Evolutionary conservation across 345 rosid genomes (phyloP), one percentile per base, ranked within the genome.

Genomic region (Arabidopsis thaliana): DNA sequence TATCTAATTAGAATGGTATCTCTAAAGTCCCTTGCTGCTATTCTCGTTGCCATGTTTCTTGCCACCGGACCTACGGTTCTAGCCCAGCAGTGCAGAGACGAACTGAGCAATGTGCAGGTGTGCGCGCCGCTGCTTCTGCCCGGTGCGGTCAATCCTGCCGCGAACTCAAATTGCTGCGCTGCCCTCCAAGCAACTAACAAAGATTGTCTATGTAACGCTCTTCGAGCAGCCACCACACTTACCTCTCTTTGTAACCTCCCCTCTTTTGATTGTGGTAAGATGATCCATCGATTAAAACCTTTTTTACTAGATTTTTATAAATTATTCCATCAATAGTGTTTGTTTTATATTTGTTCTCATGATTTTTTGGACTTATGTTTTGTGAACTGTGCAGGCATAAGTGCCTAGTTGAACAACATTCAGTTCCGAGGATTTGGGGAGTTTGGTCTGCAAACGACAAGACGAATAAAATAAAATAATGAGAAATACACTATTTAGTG

Each of bases 91-190:
- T 78, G 81, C 42, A 52, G 12, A 4, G 57, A 49, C 56, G 7
- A 20, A 12, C 56, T 78, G 42, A 72, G 52, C 56, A 49, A 59
- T 22, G 51, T 78, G 67, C 72, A 78, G 24, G 72, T 23, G 30
- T 78, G 81, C 23, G 77, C 81, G 5, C 77, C 77, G 2, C 52
- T 71, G 62, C 62, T 78, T 65, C 56, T 78, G 8, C 76, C 76
- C 5, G 76, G 76, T 65, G 76, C 72, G n/a, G 72, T 41, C 42
- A 71, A 16, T 57, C 72, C 72, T 0, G 8, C 70, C 11, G 65
- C 80, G 33, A 55, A 36, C 57, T 76, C 80, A 8, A 7, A 76
- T 30, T 76, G 80, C 24, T 76, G 80, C 65, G 30, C 8, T 40
- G 80, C 80, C 24, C 64, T 76, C 24, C 65, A 63, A 25, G 4